These are phyloP conservation scores for Nakaseomyces bracarensis DNA, from an alignment of 1,139 yeast genomes.

Conservation along the genomic window DNA sequence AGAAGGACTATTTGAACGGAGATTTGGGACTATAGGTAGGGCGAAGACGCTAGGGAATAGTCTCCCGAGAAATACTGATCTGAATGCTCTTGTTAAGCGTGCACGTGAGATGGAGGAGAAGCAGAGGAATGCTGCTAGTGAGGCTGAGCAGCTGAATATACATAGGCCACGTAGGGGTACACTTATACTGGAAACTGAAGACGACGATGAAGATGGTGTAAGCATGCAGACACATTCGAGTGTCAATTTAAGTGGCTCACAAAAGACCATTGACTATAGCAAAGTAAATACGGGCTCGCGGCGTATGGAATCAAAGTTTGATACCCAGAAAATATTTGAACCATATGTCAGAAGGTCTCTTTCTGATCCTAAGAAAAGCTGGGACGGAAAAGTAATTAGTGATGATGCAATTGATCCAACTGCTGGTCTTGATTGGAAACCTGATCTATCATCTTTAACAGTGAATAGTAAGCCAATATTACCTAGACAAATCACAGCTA, in stretches of 20 bases:
- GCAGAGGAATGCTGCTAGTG: neutral
- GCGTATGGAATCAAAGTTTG: neutral
- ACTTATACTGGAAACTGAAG: neutral
- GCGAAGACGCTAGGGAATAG: neutral
- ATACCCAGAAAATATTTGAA: constrained; percentile 5
- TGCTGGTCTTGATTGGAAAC: neutral
- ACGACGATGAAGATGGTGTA: constrained; percentile 2
- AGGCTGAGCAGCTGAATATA: neutral
- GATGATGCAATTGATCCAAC: neutral
- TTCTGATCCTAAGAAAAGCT: constrained; percentile 3
- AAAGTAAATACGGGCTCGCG: constrained; percentile 3
- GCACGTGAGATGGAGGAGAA: neutral
- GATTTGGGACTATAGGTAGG: neutral
- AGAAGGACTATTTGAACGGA: neutral
- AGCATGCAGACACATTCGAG: constrained; percentile 1
- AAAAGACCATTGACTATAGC: constrained; percentile 1
- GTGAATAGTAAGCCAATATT: constrained; percentile 7
- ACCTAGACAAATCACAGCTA: constrained; percentile 4
- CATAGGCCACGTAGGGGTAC: constrained; percentile 6
- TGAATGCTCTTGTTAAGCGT: neutral
- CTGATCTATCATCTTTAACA: constrained; percentile 5
- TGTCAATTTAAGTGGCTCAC: neutral
- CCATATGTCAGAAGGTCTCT: constrained; percentile 3
- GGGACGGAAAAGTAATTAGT: neutral
- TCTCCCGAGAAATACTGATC: constrained; percentile 1